Conservation (phyloP, 2,329 filamentous ascomycete species). For the Penicillium brevicompactum region DNA sequence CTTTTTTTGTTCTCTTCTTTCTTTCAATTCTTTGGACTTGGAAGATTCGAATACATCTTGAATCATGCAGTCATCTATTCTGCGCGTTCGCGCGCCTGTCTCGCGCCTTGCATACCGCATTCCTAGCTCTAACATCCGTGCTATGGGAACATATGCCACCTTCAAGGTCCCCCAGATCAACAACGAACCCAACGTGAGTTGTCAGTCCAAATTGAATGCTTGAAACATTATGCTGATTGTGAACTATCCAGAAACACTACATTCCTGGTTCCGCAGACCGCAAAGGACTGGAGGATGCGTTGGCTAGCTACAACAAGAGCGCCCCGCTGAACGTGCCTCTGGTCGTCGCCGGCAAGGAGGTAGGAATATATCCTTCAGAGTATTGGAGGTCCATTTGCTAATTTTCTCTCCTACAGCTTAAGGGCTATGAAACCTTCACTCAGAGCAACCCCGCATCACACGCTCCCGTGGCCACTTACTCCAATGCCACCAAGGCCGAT, state of each 20-base stretch:
- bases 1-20: constrained; percentile 8
- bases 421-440: constrained; percentile 42
- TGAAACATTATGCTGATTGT: not conserved
- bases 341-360: constrained; percentile 79
- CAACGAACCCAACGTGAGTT: constrained; percentile 93
- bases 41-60: constrained; percentile 1
- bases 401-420: constrained; percentile 27
- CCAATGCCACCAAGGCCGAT: constrained; percentile 75
- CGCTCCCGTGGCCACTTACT: constrained; percentile 77
- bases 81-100: constrained; percentile 30
- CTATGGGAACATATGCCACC: constrained; percentile 66
- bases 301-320: constrained; percentile 69
- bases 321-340: constrained; percentile 78
- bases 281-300: constrained; percentile 71
- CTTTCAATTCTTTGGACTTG: constrained; percentile 5
- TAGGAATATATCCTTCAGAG: constrained; percentile 41
- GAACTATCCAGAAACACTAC: constrained; percentile 73
- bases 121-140: constrained; percentile 25
- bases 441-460: constrained; percentile 87
- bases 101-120: constrained; percentile 23
- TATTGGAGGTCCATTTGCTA: not conserved
- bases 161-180: constrained; percentile 85
- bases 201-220: not conserved
- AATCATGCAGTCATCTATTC: constrained; percentile 33
- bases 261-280: constrained; percentile 79